phyloP scores from a whole-genome alignment of 257 asterid species.

The Solanum virginianum region DNA sequence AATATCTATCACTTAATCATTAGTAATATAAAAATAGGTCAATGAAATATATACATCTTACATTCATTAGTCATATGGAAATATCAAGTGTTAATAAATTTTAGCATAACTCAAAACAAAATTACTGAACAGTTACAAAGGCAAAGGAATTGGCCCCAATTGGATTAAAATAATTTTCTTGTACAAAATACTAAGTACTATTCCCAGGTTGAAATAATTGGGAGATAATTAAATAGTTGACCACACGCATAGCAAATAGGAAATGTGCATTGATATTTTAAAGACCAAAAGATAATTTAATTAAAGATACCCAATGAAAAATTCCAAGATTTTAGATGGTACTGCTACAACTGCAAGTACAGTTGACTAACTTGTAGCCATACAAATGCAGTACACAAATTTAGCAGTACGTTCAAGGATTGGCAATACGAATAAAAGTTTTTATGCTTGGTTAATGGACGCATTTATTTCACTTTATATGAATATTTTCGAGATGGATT shows the following conservation, averaged over 20 bases:
- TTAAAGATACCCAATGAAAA: not conserved
- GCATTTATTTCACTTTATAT: not conserved
- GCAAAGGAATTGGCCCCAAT: too few species aligned
- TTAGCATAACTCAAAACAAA: not conserved
- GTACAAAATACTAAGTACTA: not conserved
- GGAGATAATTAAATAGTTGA: not conserved
- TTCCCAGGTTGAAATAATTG: not conserved
- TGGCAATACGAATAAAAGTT: not conserved
- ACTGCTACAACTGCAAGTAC: not conserved
- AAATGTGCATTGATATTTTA: not conserved
- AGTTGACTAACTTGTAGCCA: not conserved
- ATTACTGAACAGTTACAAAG: not conserved
- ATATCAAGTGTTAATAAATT: not conserved
- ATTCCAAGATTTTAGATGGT: not conserved
- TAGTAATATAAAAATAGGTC: not conserved
- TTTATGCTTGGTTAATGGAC: not conserved
- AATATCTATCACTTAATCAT: not conserved
- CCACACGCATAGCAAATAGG: not conserved
- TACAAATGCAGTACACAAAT: not conserved
- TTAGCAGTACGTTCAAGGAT: not conserved
- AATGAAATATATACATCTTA: not conserved
- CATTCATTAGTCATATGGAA: not conserved
- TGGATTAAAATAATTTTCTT: not conserved
- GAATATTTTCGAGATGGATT: not conserved
- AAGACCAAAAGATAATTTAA: not conserved